phyloP scores from a whole-genome alignment of 371 early-diverging fungal species.

The Mortierella sp. region DNA sequence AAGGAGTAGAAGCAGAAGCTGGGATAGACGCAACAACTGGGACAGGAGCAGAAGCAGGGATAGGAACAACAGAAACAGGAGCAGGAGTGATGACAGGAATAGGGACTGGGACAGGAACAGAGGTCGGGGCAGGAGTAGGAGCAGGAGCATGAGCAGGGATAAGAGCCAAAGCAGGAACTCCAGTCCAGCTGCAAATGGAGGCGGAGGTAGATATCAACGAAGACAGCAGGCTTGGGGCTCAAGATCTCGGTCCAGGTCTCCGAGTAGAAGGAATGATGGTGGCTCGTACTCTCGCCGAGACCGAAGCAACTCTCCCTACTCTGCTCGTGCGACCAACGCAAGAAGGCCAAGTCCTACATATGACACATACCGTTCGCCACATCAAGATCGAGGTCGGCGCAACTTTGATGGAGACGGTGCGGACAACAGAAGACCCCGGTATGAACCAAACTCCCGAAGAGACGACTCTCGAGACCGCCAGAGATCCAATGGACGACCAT shows the following conservation, averaged over 20 bases:
- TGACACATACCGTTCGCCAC: slow-evolving; percentile 19
- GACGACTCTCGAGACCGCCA: slow-evolving; percentile 2
- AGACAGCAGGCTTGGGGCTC: slow-evolving; percentile 4
- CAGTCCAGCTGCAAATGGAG: background rate
- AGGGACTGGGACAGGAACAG: too few relatives aligned
- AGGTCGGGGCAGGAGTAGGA: too few relatives aligned
- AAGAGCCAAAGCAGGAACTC: background rate
- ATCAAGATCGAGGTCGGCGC: slow-evolving; percentile 3
- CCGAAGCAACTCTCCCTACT: slow-evolving; percentile 7
- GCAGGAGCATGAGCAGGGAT: background rate
- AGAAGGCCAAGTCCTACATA: slow-evolving; percentile 34
- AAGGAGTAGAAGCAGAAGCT: background rate
- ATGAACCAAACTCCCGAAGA: slow-evolving; percentile 1
- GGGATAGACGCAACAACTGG: slow-evolving; percentile 6
- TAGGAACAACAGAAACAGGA: too few relatives aligned
- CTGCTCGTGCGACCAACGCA: slow-evolving; percentile 4
- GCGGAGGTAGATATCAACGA: background rate
- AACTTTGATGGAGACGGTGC: background rate
- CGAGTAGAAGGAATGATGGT: background rate
- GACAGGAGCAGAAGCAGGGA: slow-evolving; percentile 3
- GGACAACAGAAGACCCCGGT: slow-evolving; percentile 9
- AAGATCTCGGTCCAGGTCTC: slow-evolving; percentile 14
- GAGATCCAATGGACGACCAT: slow-evolving; percentile 12
- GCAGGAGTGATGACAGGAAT: too few relatives aligned
- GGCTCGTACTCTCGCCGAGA: slow-evolving; percentile 4